Base-by-base conservation (phyloP, 1,284 basidiomycete genomes). In the Puccinia polysora region DNA sequence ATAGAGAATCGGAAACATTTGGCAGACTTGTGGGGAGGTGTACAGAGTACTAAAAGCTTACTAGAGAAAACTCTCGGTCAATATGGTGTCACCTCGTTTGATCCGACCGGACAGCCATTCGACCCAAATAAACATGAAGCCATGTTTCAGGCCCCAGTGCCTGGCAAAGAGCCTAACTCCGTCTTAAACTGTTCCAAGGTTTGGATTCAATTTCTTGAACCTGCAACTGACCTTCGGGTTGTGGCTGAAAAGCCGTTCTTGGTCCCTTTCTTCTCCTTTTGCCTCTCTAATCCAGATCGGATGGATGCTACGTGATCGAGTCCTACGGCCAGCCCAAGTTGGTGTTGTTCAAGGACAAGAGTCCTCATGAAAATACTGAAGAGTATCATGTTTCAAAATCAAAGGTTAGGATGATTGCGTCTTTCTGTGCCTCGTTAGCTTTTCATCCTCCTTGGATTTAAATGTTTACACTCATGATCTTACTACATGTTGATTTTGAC, bases 81-180 rank as follows among this genome's bases (percentile, higher is more conserved):
- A 80, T 91, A 94, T 81, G 89, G 94, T 74, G 87, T 98, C 79
- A 90, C 88, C 75, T 86, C 88, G 1, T 95, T 93, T 78, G 90
- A 96, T 79, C 93, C 94, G 20, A 88, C 86, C 0, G 95, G 94
- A 68, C 90, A 96, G 80, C 84, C 84, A 77, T 98, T 98, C 78
- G 92, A 98, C 81, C 95, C 95, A 36, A 96, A 95, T 81, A 81
- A 84, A 58, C 95, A 97, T 80, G 95, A 98, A 82, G 95, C 96
- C 6, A 84, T 96, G 38, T 97, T 91, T 83, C 91, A 95, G 82
- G 90, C 87, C 23, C 93, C 94, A n/a, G 85, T 95, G 70, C 83
- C 83, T 1, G 89, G 86, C 49, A 93, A 91, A 82, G 88, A 88
- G 78, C 87, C 91, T 1, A 94, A 94, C 23, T 89, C 89, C 3